Base-by-base conservation (phyloP, 768 basidiomycete species). In the Hygrocybe punicea region DNA sequence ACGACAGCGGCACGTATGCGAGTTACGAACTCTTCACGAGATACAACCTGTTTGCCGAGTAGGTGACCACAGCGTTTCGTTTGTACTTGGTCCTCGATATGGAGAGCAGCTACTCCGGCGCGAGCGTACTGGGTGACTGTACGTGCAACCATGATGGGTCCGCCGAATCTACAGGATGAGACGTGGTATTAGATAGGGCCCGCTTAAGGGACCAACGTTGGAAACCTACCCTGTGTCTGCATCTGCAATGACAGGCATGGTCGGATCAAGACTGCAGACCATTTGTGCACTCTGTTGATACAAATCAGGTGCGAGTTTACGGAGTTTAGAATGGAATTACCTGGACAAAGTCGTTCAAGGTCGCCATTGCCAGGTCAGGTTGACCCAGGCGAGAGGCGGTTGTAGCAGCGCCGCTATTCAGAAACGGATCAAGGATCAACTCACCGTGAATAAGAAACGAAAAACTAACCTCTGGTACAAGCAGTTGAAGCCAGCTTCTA, bases 61-160 rank as follows among this genome's bases (percentile, higher is more conserved):
- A 91, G 72, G 66, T 91, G 89, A 1, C 89, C 88, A 58, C 88
- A 91, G 55, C 88, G 82, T 69, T 90, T 90, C 1, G 86, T 89
- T 67, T 89, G 89, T 1, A 89, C 86, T 71, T 91, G 88, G 64
- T 89, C 88, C 69, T 91, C 88, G 37, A 91, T 89, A 67, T 91
- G 88, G 63, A 88, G 76, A 3, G 76, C 89, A 16, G 88, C 89
- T 19, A 89, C 82, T 25, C 89, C 88, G 13, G 85, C 81, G 46
- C 79, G 79, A 4, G 73, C 80, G 58, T 89, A 90, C 67, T 87
- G 81, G n/a, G 73, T 78, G 9, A 91, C 84, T 2, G 88, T 90
- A 37, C 87, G 86, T 10, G 86, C 85, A 25, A 90, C 82, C 78
- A 84, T 90, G 9, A 82, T 81, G 1, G 87, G 84, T 16, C 88